Conservation (phyloP, 768 basidiomycete species). For the Rhodotorula diobovata region DNA sequence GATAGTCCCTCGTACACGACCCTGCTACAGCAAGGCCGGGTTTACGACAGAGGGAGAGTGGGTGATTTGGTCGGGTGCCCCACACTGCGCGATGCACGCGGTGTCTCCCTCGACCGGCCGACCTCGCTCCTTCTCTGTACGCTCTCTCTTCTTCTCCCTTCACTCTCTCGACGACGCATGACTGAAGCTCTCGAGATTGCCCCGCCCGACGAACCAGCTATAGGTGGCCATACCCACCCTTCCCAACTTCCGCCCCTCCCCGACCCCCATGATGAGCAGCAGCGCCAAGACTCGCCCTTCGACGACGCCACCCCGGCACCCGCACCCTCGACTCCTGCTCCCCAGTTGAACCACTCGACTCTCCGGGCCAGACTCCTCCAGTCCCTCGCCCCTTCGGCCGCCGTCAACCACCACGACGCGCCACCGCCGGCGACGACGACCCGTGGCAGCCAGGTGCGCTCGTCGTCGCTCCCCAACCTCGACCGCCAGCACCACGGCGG, state of each 20-base stretch:
- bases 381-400: constrained; percentile 3
- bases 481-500: neutral
- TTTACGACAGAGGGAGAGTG: too few species aligned
- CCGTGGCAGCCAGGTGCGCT: neutral
- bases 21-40: too few species aligned
- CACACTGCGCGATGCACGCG: too few species aligned
- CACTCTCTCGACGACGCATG: neutral
- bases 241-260: neutral
- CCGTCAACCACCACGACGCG: neutral
- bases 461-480: constrained; percentile 4
- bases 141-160: neutral
- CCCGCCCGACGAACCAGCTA: constrained; percentile 12
- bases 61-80: too few species aligned
- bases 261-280: too few species aligned
- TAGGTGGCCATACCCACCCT: constrained; percentile 14
- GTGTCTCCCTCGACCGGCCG: too few species aligned
- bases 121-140: neutral
- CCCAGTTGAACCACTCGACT: constrained; percentile 10
- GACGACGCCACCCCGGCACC: neutral
- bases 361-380: constrained; percentile 10
- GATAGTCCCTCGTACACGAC: too few species aligned
- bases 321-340: too few species aligned
- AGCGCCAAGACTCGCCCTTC: neutral
- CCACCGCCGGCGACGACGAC: neutral
- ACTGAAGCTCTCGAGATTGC: neutral